Evolutionary conservation across 2,329 filamentous ascomycete species (phyloP), one percentile per base, ranked within the genome.

Genomic region (Aaosphaeria arxii): DNA sequence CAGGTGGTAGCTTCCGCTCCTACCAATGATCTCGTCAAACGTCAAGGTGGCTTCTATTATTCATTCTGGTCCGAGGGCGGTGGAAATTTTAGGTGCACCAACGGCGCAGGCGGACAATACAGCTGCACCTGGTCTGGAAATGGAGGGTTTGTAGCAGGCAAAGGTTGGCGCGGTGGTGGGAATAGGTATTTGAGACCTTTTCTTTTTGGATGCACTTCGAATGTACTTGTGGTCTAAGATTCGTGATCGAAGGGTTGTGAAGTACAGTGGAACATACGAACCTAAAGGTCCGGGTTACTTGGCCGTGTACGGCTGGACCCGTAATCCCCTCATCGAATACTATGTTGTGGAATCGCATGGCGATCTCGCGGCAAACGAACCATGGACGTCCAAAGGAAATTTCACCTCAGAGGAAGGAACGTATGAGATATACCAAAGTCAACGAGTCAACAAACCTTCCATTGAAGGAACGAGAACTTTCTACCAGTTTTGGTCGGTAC

Each of bases 271-370:
- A 11, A 46, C 44, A 6, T 71, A 71, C 63, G 57, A 49, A 31
- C 62, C 68, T 49, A 60, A 58, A 39, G 65, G 64, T 29, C 65
- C 65, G 51, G 64, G 63, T 5, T 81, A 81, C 55, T 74, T 83
- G 13, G 59, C 78, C 11, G 59, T 82, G 29, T 83, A 83, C 55
- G 79, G 79, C 32, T 83, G 80, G 78, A 78, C 75, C 4, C 67
- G 60, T 6, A 72, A 70, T 57, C 77, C 77, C 0, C 66, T 80
- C 28, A 69, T 81, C 57, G 79, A 82, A 57, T 82, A 80, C 69
- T 73, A 63, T 53, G 57, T 63, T 46, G 50, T 63, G 77, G 81
- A 67, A 69, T 75, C 69, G 73, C 79, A 52, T 61, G 77, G 75
- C 46, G 74, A 74, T 40, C 75, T 78, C 55, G 71, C 75, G 11